These are phyloP conservation scores for Monilinia fructicola DNA, from an alignment of 2,329 filamentous ascomycete species.

Conservation along the genomic window DNA sequence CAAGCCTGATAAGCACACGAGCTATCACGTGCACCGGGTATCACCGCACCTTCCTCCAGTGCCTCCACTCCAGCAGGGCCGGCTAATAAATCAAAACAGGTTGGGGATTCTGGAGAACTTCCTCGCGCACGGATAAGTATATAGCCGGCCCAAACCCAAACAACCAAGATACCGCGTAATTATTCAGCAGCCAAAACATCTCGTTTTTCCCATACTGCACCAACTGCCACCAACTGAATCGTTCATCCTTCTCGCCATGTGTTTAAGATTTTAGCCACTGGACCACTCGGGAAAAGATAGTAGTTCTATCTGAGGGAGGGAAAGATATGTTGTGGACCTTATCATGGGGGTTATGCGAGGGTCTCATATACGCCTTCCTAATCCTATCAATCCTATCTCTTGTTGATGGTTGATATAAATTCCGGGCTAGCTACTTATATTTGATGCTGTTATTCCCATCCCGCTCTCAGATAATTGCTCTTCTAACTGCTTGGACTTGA, in stretches of 20 bases:
- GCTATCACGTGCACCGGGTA: no score
- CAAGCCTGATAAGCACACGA: no score
- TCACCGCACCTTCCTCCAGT: no score
- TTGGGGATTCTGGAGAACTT: no score
- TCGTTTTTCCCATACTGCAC: neutral
- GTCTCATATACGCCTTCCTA: neutral
- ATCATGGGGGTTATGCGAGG: neutral
- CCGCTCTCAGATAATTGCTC: neutral
- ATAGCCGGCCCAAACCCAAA: neutral
- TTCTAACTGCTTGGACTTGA: conserved; percentile 4
- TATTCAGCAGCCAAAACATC: neutral
- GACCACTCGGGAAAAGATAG: neutral
- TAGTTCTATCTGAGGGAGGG: conserved; percentile 4
- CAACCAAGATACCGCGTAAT: neutral
- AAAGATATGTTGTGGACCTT: conserved; percentile 5
- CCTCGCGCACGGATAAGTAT: neutral
- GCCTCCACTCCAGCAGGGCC: no score
- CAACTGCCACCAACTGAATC: no score
- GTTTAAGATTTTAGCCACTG: neutral
- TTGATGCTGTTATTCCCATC: neutral
- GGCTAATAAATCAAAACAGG: no score
- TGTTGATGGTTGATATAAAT: neutral
- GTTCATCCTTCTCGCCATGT: neutral
- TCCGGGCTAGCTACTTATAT: neutral
- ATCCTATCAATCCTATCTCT: neutral